phyloP scores from a whole-genome alignment of 1,139 yeast species.

The Protomyces inundatus region DNA sequence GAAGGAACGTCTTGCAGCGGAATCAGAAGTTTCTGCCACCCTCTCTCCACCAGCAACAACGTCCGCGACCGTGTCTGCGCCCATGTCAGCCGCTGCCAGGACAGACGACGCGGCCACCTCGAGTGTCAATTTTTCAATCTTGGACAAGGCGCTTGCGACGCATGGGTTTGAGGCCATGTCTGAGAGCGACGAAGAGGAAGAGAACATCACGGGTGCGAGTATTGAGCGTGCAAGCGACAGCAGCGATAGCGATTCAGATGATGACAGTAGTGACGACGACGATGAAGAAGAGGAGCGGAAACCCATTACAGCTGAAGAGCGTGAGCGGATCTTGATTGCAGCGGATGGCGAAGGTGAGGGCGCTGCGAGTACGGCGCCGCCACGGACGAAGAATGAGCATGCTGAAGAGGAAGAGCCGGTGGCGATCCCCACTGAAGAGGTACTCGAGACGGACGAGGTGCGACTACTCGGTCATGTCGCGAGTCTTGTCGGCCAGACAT shows the following conservation, averaged over 20 bases:
- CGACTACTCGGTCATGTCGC: conserved; percentile 68
- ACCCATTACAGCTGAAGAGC: conserved; percentile 10
- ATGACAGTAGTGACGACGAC: conserved; percentile 6
- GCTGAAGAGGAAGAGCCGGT: conserved; percentile 22
- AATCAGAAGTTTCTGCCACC: too few relatives aligned
- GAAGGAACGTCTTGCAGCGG: not conserved
- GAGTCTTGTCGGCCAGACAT: conserved; percentile 59
- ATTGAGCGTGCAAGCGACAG: not conserved
- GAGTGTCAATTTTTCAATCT: conserved; percentile 10
- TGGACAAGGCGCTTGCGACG: conserved; percentile 16
- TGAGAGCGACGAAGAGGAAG: conserved; percentile 18
- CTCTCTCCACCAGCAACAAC: not conserved
- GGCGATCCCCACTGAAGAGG: conserved; percentile 7
- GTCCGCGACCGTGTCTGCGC: not conserved
- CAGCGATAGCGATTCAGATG: not conserved
- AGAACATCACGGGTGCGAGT: not conserved
- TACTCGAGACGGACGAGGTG: conserved; percentile 46
- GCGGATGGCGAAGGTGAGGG: conserved; percentile 16
- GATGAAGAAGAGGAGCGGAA: not conserved
- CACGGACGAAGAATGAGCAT: conserved; percentile 19
- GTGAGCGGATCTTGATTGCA: conserved; percentile 14
- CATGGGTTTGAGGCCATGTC: conserved; percentile 24
- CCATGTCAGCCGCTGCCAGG: not conserved
- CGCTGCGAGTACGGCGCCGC: not conserved
- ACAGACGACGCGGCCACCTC: not conserved